Base-by-base conservation (phyloP, 345 rosid genomes). In the Gossypium anomalum region DNA sequence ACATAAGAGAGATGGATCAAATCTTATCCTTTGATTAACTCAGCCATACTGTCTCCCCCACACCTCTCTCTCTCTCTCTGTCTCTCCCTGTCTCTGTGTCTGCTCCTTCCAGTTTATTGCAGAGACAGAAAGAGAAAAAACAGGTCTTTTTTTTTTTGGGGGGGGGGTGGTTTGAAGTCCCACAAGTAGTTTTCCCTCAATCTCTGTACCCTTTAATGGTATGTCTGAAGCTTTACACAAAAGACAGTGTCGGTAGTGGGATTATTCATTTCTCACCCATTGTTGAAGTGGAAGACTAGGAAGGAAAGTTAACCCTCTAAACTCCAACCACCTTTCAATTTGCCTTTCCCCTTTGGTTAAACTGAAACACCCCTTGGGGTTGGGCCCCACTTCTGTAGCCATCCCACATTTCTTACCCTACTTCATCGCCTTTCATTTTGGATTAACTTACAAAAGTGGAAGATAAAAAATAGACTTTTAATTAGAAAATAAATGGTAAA, bases 241-340 rank as follows among this genome's bases (percentile, higher is more conserved):
- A 78, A 80, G 81, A 72, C 3, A 55, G 73, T 73, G 85, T 85
- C 82, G 86, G 86, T 59, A 27, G 66, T 8, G 64, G 29, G 29
- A 23, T 71, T 2, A 34, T n/a, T 72, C 77, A 47, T 67, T 58
- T 58, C 62, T 22, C 29, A 45, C 15, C 38, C 62, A 58, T 12
- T 23, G 27, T 57, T 57, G 22, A 57, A 57, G 13, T 12, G 3
- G 62, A 11, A 57, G 16, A 2, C 1, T 7, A n/a, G 9, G 15
- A 11, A 10, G 3, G 59, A 57, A 10, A 13, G 25, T 9, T 20
- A 57, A 20, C 13, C 25, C 17, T 10, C 13, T 5, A 55, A 17
- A 20, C 25, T 57, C 14, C 3, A 10, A 57, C 2, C 14, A 0
- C 27, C 29, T 57, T 20, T 57, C 25, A 9, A 3, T 10, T 9